A percentile compares a stretch with the other conserved stretches of the same genome.
phyloP scores from a whole-genome alignment of 2,329 filamentous ascomycete species.

The Venturia aucupariae region DNA sequence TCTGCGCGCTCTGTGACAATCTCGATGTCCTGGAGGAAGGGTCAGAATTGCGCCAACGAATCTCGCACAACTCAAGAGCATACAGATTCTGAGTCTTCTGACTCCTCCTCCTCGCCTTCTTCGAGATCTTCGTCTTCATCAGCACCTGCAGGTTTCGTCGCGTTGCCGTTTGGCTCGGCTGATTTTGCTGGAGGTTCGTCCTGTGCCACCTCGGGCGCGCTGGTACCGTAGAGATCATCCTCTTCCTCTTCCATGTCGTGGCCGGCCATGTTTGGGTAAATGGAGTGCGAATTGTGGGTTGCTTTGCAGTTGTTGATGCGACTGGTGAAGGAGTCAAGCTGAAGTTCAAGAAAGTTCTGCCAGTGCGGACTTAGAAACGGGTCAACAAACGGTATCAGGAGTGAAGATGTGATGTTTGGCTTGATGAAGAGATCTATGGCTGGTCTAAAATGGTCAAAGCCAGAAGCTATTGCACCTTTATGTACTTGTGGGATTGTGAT shows the following conservation, averaged over 20 bases:
- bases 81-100: slow-evolving; percentile 32
- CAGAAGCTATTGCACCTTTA: too few relatives aligned
- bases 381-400: too few relatives aligned
- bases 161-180: slow-evolving; percentile 12
- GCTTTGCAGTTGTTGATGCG: background rate
- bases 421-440: too few relatives aligned
- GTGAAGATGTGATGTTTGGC: too few relatives aligned
- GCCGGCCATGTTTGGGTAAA: background rate
- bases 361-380: background rate
- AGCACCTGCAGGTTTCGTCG: slow-evolving; percentile 17
- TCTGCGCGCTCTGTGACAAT: slow-evolving; percentile 23
- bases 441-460: too few relatives aligned
- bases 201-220: slow-evolving; percentile 9
- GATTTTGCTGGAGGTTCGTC: slow-evolving; percentile 17
- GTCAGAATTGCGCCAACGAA: slow-evolving; percentile 12
- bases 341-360: background rate
- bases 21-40: slow-evolving; percentile 38
- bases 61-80: slow-evolving; percentile 16
- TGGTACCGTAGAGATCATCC: slow-evolving; percentile 41
- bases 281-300: background rate
- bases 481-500: too few relatives aligned
- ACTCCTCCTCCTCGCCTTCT: slow-evolving; percentile 38
- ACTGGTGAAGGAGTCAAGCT: background rate
- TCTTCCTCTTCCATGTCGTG: slow-evolving; percentile 41
- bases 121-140: slow-evolving; percentile 30